These are phyloP conservation scores for Remersonia thermophila DNA, from an alignment of 2,329 filamentous ascomycete genomes.

Conservation along the genomic window DNA sequence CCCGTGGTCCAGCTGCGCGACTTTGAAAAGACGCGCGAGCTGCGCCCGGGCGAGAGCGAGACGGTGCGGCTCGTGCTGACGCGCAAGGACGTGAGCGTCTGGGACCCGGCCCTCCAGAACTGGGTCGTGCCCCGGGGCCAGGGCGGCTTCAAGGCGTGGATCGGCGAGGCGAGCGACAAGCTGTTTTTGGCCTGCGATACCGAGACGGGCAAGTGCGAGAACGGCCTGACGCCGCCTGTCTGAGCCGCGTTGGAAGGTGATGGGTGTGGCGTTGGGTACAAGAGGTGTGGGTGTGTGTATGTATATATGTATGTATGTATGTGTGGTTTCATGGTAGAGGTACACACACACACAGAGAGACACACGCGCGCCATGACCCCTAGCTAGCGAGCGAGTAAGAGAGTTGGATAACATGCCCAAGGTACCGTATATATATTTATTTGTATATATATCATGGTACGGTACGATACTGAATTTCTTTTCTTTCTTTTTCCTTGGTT, in stretches of 20 bases:
- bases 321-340: too few relatives aligned
- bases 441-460: too few relatives aligned
- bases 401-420: too few relatives aligned
- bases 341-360: too few relatives aligned
- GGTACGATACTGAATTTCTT: too few relatives aligned
- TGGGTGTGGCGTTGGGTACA: neutral
- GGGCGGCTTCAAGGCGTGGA: conserved; percentile 29
- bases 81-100: conserved; percentile 34
- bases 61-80: conserved; percentile 25
- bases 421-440: too few relatives aligned
- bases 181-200: conserved; percentile 29
- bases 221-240: conserved; percentile 23
- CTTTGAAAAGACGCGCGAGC: conserved; percentile 23
- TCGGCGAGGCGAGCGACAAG: conserved; percentile 32
- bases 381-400: too few relatives aligned
- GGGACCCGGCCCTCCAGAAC: conserved; percentile 34
- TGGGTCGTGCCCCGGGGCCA: conserved; percentile 35
- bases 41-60: conserved; percentile 20
- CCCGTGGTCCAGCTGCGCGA: conserved; percentile 25
- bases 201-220: conserved; percentile 26
- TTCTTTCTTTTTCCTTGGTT: too few relatives aligned
- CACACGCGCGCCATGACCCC: too few relatives aligned
- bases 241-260: conserved; percentile 17
- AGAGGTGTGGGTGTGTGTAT: neutral
- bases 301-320: neutral